A percentile compares a stretch with the other conserved stretches of the same genome.
phyloP scores from a whole-genome alignment of 2,329 filamentous ascomycete species.

The Colletotrichum sp. region DNA sequence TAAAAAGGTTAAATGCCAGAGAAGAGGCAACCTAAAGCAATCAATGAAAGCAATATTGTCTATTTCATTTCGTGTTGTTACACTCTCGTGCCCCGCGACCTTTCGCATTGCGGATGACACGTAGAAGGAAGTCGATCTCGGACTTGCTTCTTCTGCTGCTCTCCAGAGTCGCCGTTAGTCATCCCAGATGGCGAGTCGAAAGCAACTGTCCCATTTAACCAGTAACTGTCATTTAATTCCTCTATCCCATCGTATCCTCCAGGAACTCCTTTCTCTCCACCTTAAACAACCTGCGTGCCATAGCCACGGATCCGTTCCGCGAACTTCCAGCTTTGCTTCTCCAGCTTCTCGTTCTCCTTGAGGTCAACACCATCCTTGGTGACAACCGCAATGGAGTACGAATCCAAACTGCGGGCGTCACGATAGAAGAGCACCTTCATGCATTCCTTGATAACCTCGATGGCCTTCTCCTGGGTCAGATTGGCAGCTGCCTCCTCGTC shows the following conservation, averaged over 20 bases:
- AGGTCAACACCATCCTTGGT: constrained; percentile 89
- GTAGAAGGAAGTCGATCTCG: neutral
- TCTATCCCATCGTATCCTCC: neutral
- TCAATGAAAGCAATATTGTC: constrained; percentile 20
- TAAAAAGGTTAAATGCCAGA: constrained; percentile 13
- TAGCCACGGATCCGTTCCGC: constrained; percentile 95
- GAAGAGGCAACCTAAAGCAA: constrained; percentile 16
- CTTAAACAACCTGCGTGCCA: constrained; percentile 77
- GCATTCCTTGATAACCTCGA: constrained; percentile 85
- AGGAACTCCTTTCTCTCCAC: neutral
- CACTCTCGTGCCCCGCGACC: neutral
- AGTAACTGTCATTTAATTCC: constrained; percentile 6
- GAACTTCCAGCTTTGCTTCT: constrained; percentile 98
- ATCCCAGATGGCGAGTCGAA: neutral
- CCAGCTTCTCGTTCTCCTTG: constrained; percentile 84
- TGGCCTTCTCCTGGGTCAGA: constrained; percentile 78
- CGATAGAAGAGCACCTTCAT: constrained; percentile 99
- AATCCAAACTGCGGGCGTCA: constrained; percentile 90
- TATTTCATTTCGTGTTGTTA: constrained; percentile 14
- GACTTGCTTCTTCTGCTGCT: neutral
- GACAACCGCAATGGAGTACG: constrained; percentile 89
- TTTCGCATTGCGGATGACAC: neutral
- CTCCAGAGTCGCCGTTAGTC: neutral
- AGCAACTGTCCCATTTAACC: neutral
- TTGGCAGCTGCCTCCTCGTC: constrained; percentile 80